Conservation (phyloP, 495 filamentous ascomycete genomes). For the Penicillium bialowiezense region DNA sequence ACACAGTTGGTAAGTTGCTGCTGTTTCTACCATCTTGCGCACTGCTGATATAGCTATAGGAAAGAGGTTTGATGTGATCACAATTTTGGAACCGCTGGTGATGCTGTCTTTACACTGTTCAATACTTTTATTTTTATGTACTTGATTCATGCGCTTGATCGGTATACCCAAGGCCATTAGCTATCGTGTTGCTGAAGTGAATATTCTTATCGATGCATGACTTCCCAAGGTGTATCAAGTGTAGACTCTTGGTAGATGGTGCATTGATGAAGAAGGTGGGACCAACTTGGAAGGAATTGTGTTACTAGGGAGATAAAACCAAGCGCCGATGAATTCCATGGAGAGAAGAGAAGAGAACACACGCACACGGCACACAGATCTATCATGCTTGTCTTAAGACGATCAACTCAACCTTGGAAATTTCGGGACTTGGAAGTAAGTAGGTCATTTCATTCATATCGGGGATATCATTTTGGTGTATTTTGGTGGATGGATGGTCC, state of each 20-base stretch:
- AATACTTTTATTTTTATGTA: conserved; percentile 5
- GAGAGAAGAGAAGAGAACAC: conserved; percentile 21
- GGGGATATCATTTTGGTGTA: too few relatives aligned
- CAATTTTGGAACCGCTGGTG: background rate
- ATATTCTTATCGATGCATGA: background rate
- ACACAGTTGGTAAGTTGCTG: conserved; percentile 49
- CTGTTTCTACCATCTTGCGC: background rate
- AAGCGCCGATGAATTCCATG: too few relatives aligned
- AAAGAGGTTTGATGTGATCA: conserved; percentile 20
- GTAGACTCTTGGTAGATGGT: background rate
- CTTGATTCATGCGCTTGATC: conserved; percentile 1
- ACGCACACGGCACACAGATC: conserved; percentile 37
- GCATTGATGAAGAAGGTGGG: conserved; percentile 1
- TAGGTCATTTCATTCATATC: too few relatives aligned
- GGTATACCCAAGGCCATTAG: conserved; percentile 9
- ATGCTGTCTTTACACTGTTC: conserved; percentile 1
- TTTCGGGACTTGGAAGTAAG: too few relatives aligned
- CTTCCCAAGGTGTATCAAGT: background rate
- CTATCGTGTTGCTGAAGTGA: conserved; percentile 3
- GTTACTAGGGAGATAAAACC: too few relatives aligned
- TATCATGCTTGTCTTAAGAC: conserved; percentile 35
- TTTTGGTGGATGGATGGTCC: too few relatives aligned
- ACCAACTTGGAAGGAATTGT: too few relatives aligned
- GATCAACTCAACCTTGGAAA: too few relatives aligned
- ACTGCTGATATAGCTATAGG: conserved; percentile 11